Base-by-base conservation (phyloP, 225 moss, liverwort and hornwort species). In the Sphagnum tenellum region DNA sequence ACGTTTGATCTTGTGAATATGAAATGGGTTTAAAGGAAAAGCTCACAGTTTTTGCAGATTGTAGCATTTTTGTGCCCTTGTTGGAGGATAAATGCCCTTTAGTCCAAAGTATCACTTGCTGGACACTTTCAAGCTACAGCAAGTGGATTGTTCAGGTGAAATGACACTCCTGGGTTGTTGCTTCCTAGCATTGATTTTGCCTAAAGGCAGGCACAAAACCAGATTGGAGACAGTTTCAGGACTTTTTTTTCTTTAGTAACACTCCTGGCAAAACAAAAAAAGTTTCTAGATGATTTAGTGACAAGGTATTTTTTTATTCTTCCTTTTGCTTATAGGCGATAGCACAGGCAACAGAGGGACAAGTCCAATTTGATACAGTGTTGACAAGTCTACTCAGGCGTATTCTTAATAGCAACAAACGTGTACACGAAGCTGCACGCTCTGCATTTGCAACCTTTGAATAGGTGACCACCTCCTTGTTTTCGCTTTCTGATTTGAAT, bases 401-500 rank as follows among this genome's bases (percentile, higher is more conserved):
- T 48, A 95, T 95, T 55, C 78, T 95, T 70, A 92, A 95, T 69
- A 60, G 79, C 59, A 95, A 95, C 69, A 95, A 95, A 75, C 86
- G 92, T 52, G 95, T 95, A n/a, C 95, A 95, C 71, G 95, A 95
- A 75, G 95, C 92, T 75, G 92, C 95, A 8, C 92, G 95, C 80
- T 95, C 95, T 68, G 95, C 95, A 64, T 95, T 95, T 86, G 95
- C 95, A 13, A 92, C 92, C 46, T 89, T 95, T 70, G 95, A 92
- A 81, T 92, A 95, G 92, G 95, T 89, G 57, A 65, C 9, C 8
- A 44, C 29, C 29, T 9, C n/a, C n/a, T 9, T 52, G 0, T 6
- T 52, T 9, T 9, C 9, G 3, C 66, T 14, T 56, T 3, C 4
- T 53, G 29, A 29, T 29, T 29, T 29, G 29, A 29, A 29, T 29